phyloP scores from a whole-genome alignment of 805 yeast species.

The Kazachstania bromeliacearum region DNA sequence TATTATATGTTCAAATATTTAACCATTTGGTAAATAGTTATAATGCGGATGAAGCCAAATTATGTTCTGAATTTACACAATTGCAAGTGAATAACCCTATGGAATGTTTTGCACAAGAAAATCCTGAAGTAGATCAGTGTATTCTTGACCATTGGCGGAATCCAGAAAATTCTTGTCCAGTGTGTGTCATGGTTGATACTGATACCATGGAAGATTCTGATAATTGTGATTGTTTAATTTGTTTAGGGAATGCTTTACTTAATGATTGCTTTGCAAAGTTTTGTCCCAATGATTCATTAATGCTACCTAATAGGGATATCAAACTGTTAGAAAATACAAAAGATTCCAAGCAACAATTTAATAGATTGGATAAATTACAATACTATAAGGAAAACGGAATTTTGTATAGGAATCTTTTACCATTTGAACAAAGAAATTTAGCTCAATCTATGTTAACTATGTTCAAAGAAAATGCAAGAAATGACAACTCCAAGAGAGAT shows the following conservation, averaged over 20 bases:
- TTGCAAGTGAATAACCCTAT: neutral
- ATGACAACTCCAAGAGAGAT: neutral
- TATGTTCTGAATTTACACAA: neutral
- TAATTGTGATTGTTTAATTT: slow-evolving; percentile 18
- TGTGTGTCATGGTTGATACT: slow-evolving; percentile 12
- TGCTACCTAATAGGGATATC: neutral
- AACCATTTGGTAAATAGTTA: neutral
- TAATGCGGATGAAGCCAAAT: neutral
- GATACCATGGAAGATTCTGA: slow-evolving; percentile 8
- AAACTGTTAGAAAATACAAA: neutral
- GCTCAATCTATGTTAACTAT: slow-evolving; percentile 4
- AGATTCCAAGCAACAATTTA: neutral
- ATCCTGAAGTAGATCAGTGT: slow-evolving; percentile 7
- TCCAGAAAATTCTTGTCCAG: slow-evolving; percentile 10
- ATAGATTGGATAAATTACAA: neutral
- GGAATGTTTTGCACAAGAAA: neutral
- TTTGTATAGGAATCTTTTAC: slow-evolving; percentile 8
- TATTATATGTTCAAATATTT: too few species aligned
- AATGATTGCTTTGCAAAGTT: slow-evolving; percentile 9
- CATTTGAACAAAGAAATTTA: slow-evolving; percentile 7
- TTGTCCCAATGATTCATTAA: slow-evolving; percentile 6
- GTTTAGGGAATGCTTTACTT: slow-evolving; percentile 10
- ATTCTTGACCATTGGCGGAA: slow-evolving; percentile 6
- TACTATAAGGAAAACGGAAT: slow-evolving; percentile 5
- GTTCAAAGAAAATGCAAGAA: neutral